Evolutionary conservation across 352 stramenopile species (phyloP), one percentile per base, ranked within the genome.

Genomic region (Pythium sukuiense): DNA sequence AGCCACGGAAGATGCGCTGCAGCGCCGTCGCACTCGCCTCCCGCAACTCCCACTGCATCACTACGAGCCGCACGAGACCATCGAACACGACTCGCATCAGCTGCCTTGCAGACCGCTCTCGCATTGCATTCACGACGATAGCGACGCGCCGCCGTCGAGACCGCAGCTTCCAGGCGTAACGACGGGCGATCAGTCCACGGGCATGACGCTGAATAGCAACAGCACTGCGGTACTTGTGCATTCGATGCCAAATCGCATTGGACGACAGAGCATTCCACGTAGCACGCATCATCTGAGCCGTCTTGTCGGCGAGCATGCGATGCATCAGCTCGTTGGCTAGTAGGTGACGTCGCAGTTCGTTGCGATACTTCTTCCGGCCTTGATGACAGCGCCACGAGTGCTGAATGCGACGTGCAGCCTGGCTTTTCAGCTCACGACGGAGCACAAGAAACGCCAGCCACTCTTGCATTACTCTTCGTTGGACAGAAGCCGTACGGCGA

Each of bases 271-370:
- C 68, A 2, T 61, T 75, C 83, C 80, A 91, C 16, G 32, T 69
- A 24, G 12, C 60, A 12, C 71, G 39, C 16, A 88, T 29, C 14
- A 48, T 56, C 20, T 76, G 71, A 9, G 69, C 63, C 8, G 32
- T 73, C 6, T 77, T 80, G 37, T 78, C 72, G 9, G 68, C 75
- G 16, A 88, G 26, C 37, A 89, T 70, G 0, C 59, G 60, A 43
- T 84, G 71, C 77, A 88, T 88, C 27, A 83, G 67, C 16, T 79
- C 73, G 3, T 65, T 79, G 24, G 83, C 80, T 32, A 77, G 48
- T n/a, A 74, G 59, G 49, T 88, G 79, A 7, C 77, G 76, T 6
- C 54, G 68, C 14, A 89, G 53, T 39, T 83, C 79, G 8, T 59
- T 43, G n/a, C 59, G 63, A 55, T 69, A 69, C n/a, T 32, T 26